Conservation (phyloP, 768 basidiomycete genomes). For the Suillus bovinus region DNA sequence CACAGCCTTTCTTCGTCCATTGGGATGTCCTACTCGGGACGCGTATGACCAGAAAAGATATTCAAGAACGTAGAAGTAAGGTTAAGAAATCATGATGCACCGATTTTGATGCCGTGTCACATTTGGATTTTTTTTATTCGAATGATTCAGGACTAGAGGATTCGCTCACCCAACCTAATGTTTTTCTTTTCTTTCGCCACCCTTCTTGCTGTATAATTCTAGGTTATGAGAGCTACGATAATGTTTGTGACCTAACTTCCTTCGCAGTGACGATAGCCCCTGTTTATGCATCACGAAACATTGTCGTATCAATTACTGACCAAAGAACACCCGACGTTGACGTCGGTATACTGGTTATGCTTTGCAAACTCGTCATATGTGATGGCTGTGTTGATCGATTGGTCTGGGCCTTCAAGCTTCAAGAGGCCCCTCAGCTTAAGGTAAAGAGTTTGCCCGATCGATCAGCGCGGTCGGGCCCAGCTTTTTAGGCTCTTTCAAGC, state of each 20-base stretch:
- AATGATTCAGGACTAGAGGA: background rate
- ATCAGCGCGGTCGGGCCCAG: no score
- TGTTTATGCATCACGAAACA: background rate
- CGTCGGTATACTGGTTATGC: no score
- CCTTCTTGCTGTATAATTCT: background rate
- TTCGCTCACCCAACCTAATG: background rate
- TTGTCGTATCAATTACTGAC: background rate
- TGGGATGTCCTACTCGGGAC: slow-evolving; percentile 88
- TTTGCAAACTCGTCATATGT: no score
- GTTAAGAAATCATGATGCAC: slow-evolving; percentile 13
- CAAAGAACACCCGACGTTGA: no score
- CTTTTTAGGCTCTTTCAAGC: no score
- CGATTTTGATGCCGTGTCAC: background rate
- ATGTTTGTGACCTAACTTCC: background rate
- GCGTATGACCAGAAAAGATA: slow-evolving; percentile 67
- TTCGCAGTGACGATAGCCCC: background rate
- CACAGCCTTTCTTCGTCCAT: slow-evolving; percentile 92
- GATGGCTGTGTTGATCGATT: no score
- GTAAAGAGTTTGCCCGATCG: no score
- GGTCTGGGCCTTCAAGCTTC: no score
- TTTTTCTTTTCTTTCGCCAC: background rate
- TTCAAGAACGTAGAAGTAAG: slow-evolving; percentile 47
- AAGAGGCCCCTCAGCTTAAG: no score
- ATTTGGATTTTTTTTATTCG: background rate
- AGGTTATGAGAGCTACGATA: slow-evolving; percentile 1